Percentiles rank a stretch among this genome's conserved stretches.
Evolutionary conservation across 257 asterid genomes (phyloP).

Genomic region (Solanum appendiculatum): DNA sequence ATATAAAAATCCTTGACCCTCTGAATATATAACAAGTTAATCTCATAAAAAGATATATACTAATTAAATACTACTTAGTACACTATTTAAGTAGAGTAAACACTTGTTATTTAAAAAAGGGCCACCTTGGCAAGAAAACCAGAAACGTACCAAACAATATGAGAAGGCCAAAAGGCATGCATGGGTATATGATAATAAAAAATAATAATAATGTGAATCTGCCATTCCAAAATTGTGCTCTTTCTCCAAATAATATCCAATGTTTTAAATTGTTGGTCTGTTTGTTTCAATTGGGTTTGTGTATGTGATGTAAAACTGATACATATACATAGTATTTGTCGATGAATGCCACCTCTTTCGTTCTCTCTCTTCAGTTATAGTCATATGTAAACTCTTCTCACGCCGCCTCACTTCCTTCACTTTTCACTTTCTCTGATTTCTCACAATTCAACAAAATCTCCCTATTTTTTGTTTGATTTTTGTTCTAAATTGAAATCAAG

Average conservation of each 20-base stretch:
- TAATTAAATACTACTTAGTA: background rate
- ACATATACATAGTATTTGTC: background rate
- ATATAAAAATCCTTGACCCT: background rate
- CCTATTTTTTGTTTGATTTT: background rate
- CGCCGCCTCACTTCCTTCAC: background rate
- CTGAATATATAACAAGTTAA: background rate
- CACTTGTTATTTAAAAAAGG: background rate
- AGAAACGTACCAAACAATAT: constrained; percentile 1
- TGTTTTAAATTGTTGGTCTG: background rate
- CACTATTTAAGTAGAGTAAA: background rate
- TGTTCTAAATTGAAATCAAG: background rate
- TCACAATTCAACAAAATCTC: background rate
- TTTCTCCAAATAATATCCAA: background rate
- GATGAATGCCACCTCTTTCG: background rate
- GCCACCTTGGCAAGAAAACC: background rate
- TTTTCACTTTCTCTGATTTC: background rate
- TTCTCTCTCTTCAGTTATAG: constrained; percentile 1
- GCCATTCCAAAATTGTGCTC: background rate
- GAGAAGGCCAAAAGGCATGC: background rate
- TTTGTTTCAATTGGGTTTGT: background rate
- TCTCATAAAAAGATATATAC: background rate
- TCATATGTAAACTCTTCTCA: constrained; percentile 1
- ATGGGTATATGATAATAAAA: background rate
- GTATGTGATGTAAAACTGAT: background rate
- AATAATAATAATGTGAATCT: background rate